A percentile compares a stretch with the other conserved stretches of the same genome.
phyloP scores from a whole-genome alignment of 2,329 filamentous ascomycete genomes.

The Aspergillus pseudonomiae region DNA sequence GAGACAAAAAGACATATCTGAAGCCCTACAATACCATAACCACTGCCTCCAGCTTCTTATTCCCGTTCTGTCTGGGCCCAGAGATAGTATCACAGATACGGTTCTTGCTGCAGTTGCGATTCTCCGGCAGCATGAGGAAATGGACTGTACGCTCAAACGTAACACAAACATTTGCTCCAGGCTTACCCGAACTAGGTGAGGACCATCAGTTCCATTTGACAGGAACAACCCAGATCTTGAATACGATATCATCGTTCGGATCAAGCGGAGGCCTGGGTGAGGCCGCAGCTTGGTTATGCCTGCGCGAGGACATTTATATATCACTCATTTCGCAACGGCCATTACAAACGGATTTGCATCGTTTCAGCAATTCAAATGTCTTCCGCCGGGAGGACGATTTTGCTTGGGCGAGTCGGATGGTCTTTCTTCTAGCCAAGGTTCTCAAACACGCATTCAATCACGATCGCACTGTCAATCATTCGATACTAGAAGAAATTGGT shows the following conservation, averaged over 20 bases:
- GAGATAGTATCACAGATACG: slow-evolving; percentile 29
- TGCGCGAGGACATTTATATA: slow-evolving; percentile 45
- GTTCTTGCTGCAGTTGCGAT: slow-evolving; percentile 38
- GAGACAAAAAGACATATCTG: slow-evolving; percentile 24
- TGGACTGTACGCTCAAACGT: slow-evolving; percentile 26
- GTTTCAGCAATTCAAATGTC: slow-evolving; percentile 35
- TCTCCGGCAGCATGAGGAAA: slow-evolving; percentile 40
- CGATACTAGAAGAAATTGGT: slow-evolving; percentile 6
- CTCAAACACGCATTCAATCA: slow-evolving; percentile 25
- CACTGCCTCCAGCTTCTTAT: slow-evolving; percentile 39
- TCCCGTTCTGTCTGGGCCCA: slow-evolving; percentile 33
- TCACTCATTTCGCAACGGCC: slow-evolving; percentile 38
- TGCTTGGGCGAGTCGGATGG: slow-evolving; percentile 40
- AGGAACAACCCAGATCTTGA: slow-evolving; percentile 41
- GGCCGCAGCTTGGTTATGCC: slow-evolving; percentile 43
- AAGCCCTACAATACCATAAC: slow-evolving; percentile 38
- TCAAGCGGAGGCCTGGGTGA: slow-evolving; percentile 43
- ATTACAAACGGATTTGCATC: slow-evolving; percentile 38
- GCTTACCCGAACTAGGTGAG: slow-evolving; percentile 22
- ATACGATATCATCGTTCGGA: slow-evolving; percentile 40
- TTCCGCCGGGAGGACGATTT: slow-evolving; percentile 40
- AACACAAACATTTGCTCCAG: neutral
- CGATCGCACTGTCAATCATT: neutral
- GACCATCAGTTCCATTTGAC: slow-evolving; percentile 41
- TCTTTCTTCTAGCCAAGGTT: slow-evolving; percentile 40